A percentile compares a stretch with the other conserved stretches of the same genome.
These are phyloP conservation scores for Leccinum uliginosum DNA, from an alignment of 768 basidiomycete species.

Conservation along the genomic window DNA sequence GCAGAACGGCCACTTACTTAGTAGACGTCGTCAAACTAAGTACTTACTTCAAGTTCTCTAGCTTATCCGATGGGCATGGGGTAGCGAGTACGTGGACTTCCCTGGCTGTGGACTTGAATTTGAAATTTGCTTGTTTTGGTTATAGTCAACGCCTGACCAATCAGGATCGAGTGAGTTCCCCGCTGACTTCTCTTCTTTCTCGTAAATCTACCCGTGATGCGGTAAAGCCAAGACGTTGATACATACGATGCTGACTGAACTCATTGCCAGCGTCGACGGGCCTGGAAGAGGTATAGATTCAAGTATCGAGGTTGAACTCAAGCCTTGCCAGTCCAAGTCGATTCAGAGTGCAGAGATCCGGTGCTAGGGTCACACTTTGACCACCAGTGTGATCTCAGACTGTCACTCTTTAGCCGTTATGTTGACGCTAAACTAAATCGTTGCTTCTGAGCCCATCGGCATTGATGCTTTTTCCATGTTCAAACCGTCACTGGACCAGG, in stretches of 20 bases:
- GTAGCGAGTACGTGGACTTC: too few relatives aligned
- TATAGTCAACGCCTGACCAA: too few relatives aligned
- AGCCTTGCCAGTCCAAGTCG: background rate
- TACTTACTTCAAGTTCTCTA: too few relatives aligned
- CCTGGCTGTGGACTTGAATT: too few relatives aligned
- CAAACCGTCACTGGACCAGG: background rate
- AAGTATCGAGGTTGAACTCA: background rate
- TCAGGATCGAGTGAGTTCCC: too few relatives aligned
- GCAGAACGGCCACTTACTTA: too few relatives aligned
- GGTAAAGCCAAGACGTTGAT: too few relatives aligned
- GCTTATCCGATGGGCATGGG: too few relatives aligned
- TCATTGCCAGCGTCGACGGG: background rate
- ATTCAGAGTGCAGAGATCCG: background rate
- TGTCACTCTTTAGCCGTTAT: background rate
- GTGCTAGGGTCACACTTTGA: background rate
- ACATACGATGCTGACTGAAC: background rate
- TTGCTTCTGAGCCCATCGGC: background rate
- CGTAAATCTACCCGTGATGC: too few relatives aligned
- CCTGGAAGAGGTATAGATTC: background rate
- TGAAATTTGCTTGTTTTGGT: too few relatives aligned
- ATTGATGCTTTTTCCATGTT: background rate
- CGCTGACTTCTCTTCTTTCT: too few relatives aligned
- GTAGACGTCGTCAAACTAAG: too few relatives aligned
- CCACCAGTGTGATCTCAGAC: background rate
- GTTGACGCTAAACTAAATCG: background rate